Conservation (phyloP, 1,284 basidiomycete species). For the Apiotrichum brassicae region DNA sequence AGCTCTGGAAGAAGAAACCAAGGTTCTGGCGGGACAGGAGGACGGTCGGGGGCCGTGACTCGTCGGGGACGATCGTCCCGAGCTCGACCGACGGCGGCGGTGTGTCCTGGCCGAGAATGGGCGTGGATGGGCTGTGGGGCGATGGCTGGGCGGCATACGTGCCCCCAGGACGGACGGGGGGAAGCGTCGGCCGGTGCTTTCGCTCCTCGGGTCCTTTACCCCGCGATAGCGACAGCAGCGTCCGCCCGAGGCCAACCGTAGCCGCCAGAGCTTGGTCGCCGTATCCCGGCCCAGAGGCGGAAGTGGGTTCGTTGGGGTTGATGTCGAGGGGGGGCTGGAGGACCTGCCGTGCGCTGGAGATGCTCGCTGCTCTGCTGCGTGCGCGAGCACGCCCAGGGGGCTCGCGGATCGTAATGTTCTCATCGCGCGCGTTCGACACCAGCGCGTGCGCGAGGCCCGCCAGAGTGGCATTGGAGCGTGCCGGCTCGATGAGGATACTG, state of each 20-base stretch:
- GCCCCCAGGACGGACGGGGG: conserved; percentile 31
- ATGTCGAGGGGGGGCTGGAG: not conserved
- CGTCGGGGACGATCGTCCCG: conserved; percentile 79
- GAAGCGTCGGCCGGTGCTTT: too few species aligned
- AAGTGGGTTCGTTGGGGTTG: not conserved
- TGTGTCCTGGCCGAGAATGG: conserved; percentile 20
- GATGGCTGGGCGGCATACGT: conserved; percentile 14
- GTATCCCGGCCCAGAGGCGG: not conserved
- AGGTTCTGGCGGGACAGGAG: conserved; percentile 40
- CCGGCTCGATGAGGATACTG: conserved; percentile 65
- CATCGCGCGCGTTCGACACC: conserved; percentile 64
- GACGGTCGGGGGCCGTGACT: conserved; percentile 70
- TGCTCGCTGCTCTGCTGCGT: conserved; percentile 29
- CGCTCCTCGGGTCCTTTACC: conserved; percentile 18
- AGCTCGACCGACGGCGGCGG: conserved; percentile 61
- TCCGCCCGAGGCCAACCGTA: conserved; percentile 32
- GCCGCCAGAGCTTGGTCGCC: conserved; percentile 35
- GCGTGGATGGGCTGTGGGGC: conserved; percentile 16
- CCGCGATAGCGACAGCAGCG: conserved; percentile 30
- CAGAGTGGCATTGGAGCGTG: conserved; percentile 59
- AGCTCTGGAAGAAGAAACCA: conserved; percentile 36
- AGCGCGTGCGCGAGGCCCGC: conserved; percentile 63
- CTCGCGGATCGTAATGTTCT: conserved; percentile 53
- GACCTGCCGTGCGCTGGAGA: conserved; percentile 45
- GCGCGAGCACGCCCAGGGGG: conserved; percentile 21